Conservation (phyloP, 179 eudicot species). For the Actinidia arguta region DNA sequence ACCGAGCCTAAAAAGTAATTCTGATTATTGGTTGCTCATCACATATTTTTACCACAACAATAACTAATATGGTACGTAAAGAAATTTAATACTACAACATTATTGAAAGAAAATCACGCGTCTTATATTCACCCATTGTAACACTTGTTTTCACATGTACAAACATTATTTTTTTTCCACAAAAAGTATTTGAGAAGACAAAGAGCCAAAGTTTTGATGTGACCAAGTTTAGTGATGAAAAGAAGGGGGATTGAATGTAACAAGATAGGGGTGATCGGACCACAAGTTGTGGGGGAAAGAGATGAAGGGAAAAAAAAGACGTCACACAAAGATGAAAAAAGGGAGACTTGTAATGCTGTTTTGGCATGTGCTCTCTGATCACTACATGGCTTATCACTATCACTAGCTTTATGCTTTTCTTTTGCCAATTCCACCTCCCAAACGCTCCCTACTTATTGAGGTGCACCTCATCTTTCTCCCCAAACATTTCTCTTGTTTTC, state of each 20-base stretch:
- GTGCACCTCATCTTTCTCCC: slow-evolving; percentile 12
- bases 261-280: slow-evolving; percentile 34
- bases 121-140: too few relatives aligned
- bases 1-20: too few relatives aligned
- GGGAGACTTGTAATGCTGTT: slow-evolving; percentile 28
- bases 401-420: slow-evolving; percentile 29
- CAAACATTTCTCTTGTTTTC: slow-evolving; percentile 19
- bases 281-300: slow-evolving; percentile 32
- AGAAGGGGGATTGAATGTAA: slow-evolving; percentile 29
- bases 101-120: too few relatives aligned
- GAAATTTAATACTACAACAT: too few relatives aligned
- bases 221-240: slow-evolving; percentile 35
- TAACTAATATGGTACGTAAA: too few relatives aligned
- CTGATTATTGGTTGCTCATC: too few relatives aligned
- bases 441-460: slow-evolving; percentile 10
- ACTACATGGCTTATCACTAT: slow-evolving; percentile 39
- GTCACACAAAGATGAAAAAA: slow-evolving; percentile 10
- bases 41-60: too few relatives aligned
- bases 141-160: too few relatives aligned
- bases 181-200: neutral
- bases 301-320: neutral
- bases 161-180: neutral
- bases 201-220: slow-evolving; percentile 19
- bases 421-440: neutral
- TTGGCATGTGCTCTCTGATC: slow-evolving; percentile 46